A percentile compares a stretch with the other conserved stretches of the same genome.
These are phyloP conservation scores for Physcomitrium patens DNA, from an alignment of 225 moss, liverwort and hornwort genomes.

Conservation along the genomic window DNA sequence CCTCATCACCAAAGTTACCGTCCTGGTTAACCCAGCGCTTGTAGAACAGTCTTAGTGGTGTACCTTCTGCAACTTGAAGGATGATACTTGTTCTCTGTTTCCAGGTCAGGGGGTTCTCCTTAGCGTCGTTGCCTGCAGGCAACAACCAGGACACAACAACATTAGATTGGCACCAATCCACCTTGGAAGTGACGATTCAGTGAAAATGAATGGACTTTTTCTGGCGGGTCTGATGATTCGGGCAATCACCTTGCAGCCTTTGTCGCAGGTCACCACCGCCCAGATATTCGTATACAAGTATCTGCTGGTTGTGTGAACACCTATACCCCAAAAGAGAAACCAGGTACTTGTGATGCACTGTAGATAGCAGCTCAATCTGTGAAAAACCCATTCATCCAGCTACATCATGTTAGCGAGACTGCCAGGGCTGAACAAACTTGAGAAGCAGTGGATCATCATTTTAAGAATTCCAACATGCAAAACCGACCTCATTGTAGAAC, in stretches of 20 bases:
- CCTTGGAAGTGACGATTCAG: not conserved
- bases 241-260: conserved; percentile 19
- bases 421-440: not conserved
- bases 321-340: conserved; percentile 56
- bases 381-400: not conserved
- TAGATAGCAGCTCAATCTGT: conserved; percentile 55
- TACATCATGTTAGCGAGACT: not conserved
- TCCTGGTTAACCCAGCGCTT: too few species aligned
- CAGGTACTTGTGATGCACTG: conserved; percentile 50
- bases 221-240: not conserved
- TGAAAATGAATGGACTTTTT: too few species aligned
- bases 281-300: conserved; percentile 54
- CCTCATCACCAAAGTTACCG: not conserved
- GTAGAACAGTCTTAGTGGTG: too few species aligned
- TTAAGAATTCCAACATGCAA: not conserved
- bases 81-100: conserved; percentile 19
- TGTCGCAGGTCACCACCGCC: conserved; percentile 35
- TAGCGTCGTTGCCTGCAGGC: not conserved
- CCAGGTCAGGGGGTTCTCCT: not conserved
- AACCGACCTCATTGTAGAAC: conserved; percentile 40
- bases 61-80: not conserved
- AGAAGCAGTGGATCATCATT: not conserved
- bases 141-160: not conserved
- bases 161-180: not conserved
- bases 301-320: conserved; percentile 27